A percentile compares a stretch with the other conserved stretches of the same genome.
These are phyloP conservation scores for Ephemerocybe angulata DNA, from an alignment of 768 basidiomycete species.

Conservation along the genomic window DNA sequence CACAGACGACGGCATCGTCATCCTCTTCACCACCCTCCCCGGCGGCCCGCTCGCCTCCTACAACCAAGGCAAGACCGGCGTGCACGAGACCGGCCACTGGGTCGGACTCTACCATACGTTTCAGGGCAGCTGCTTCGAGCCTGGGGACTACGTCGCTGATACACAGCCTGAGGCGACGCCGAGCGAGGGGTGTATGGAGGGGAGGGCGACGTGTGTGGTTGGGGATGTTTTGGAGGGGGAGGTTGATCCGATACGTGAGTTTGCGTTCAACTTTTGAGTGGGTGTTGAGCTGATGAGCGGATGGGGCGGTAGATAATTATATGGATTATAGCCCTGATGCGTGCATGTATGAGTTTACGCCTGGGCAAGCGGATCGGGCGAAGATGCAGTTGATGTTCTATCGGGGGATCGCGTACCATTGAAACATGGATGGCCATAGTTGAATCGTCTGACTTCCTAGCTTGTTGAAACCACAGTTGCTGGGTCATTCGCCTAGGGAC, in stretches of 20 bases:
- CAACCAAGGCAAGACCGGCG: constrained; percentile 35
- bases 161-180: constrained; percentile 37
- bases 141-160: constrained; percentile 37
- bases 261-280: not conserved
- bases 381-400: constrained; percentile 3
- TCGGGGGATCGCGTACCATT: constrained; percentile 3
- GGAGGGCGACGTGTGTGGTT: constrained; percentile 20
- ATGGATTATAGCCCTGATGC: constrained; percentile 11
- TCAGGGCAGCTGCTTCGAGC: constrained; percentile 36
- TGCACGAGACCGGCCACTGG: constrained; percentile 48
- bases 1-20: constrained; percentile 37
- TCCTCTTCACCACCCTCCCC: constrained; percentile 26
- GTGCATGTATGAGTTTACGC: constrained; percentile 6
- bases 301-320: constrained; percentile 4
- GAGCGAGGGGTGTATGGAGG: constrained; percentile 26
- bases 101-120: constrained; percentile 45
- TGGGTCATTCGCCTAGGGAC: no score
- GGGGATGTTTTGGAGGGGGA: constrained; percentile 1
- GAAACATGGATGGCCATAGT: no score
- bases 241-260: constrained; percentile 17
- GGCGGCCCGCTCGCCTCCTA: constrained; percentile 31
- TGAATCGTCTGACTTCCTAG: no score
- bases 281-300: not conserved
- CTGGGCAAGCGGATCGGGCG: constrained; percentile 7
- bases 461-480: no score